Conservation (phyloP, 805 yeast genomes). For the Pichia californica region DNA sequence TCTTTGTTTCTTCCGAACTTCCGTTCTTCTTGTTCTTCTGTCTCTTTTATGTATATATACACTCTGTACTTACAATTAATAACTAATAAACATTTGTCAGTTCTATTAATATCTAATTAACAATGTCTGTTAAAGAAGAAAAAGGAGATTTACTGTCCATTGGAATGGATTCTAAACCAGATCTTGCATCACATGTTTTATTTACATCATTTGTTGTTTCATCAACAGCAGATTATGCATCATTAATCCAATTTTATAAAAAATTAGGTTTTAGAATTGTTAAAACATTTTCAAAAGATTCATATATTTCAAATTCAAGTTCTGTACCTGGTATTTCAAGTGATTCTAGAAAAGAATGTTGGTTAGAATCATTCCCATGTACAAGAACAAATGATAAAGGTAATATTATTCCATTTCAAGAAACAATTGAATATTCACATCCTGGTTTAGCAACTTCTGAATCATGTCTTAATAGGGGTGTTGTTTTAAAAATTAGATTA, state of each 20-base stretch:
- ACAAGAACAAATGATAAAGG: constrained; percentile 17
- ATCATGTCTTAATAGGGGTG: constrained; percentile 32
- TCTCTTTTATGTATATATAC: too few species aligned
- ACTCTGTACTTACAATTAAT: too few species aligned
- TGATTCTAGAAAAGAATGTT: constrained; percentile 62
- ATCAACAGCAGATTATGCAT: constrained; percentile 38
- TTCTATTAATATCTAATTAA: too few species aligned
- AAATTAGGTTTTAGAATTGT: constrained; percentile 54
- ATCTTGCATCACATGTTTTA: constrained; percentile 31
- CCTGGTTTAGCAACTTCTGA: constrained; percentile 14
- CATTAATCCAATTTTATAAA: constrained; percentile 50
- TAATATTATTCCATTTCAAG: constrained; percentile 32
- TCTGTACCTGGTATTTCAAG: constrained; percentile 44
- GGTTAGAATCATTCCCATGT: constrained; percentile 67
- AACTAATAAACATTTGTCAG: neutral
- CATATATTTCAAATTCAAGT: neutral
- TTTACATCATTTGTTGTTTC: constrained; percentile 58
- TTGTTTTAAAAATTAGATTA: constrained; percentile 41
- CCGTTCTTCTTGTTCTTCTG: neutral
- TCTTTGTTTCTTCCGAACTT: neutral
- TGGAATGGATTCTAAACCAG: neutral
- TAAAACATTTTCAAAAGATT: constrained; percentile 51
- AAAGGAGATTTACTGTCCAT: neutral
- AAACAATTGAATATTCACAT: constrained; percentile 23
- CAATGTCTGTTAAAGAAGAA: too few species aligned